Evolutionary conservation across 2,329 filamentous ascomycete genomes (phyloP).

Genomic region (Colletotrichum destructivum): DNA sequence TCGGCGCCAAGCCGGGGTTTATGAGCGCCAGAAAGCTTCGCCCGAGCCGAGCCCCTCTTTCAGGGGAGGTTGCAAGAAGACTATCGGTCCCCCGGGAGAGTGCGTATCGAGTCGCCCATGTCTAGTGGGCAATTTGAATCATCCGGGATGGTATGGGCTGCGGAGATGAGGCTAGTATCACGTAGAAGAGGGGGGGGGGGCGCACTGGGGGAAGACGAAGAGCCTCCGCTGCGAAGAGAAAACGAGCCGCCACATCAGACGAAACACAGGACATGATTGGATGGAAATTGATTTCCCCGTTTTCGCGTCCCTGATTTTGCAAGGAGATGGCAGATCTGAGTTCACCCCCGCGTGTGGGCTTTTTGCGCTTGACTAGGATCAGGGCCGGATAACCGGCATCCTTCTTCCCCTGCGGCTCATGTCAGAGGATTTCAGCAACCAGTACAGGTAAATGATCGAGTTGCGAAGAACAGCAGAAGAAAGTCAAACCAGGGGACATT

Average conservation of each 20-base stretch:
- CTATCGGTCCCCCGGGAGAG: neutral
- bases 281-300: constrained; percentile 27
- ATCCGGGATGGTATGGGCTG: constrained; percentile 20
- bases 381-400: constrained; percentile 23
- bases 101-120: neutral
- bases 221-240: constrained; percentile 13
- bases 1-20: constrained; percentile 17
- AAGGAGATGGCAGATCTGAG: constrained; percentile 2
- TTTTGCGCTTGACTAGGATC: constrained; percentile 16
- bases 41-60: constrained; percentile 6
- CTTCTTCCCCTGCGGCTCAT: neutral
- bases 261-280: constrained; percentile 10
- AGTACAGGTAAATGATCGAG: neutral
- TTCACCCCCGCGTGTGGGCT: neutral
- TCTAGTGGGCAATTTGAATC: neutral
- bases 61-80: constrained; percentile 4
- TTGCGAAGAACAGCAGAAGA: neutral
- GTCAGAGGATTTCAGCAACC: neutral
- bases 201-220: neutral
- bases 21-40: constrained; percentile 32
- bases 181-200: neutral
- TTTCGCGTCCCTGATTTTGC: neutral
- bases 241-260: constrained; percentile 19
- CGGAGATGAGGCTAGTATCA: constrained; percentile 30
- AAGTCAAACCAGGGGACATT: neutral